These are phyloP conservation scores for Leucosporidium yakuticum DNA, from an alignment of 768 basidiomycete genomes.

Conservation along the genomic window DNA sequence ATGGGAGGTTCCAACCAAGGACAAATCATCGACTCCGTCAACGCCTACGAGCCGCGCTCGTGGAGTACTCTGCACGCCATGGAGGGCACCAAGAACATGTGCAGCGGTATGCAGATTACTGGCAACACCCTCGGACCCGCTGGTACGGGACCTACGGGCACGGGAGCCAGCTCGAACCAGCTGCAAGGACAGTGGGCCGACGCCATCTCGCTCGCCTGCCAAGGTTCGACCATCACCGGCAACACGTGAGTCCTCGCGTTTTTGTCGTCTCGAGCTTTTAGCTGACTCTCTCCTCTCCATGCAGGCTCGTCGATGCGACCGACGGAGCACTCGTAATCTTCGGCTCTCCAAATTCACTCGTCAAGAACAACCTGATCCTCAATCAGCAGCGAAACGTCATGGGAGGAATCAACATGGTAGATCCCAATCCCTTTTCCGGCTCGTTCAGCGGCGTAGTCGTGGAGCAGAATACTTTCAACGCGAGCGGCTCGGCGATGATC, in stretches of 20 bases:
- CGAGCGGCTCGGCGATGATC: slow-evolving; percentile 33
- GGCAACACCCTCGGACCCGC: slow-evolving; percentile 38
- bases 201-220: slow-evolving; percentile 39
- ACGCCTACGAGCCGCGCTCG: slow-evolving; percentile 31
- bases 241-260: slow-evolving; percentile 30
- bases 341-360: slow-evolving; percentile 30
- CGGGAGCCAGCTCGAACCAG: slow-evolving; percentile 33
- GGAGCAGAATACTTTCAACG: slow-evolving; percentile 35
- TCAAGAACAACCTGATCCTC: slow-evolving; percentile 37
- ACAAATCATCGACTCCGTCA: slow-evolving; percentile 23
- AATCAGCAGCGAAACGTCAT: slow-evolving; percentile 7
- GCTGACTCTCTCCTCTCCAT: not conserved
- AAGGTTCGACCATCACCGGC: slow-evolving; percentile 30
- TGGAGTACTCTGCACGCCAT: slow-evolving; percentile 35
- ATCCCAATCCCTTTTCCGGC: slow-evolving; percentile 32
- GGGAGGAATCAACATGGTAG: slow-evolving; percentile 37
- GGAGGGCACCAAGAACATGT: slow-evolving; percentile 30
- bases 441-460: slow-evolving; percentile 33
- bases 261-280: not conserved
- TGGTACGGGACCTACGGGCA: slow-evolving; percentile 30
- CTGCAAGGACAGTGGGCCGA: slow-evolving; percentile 36
- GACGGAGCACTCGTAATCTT: slow-evolving; percentile 39
- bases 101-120: slow-evolving; percentile 25
- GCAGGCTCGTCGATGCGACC: not conserved
- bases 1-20: slow-evolving; percentile 21